phyloP scores from a whole-genome alignment of 2,329 filamentous ascomycete species.

The Fusarium drepaniforme region DNA sequence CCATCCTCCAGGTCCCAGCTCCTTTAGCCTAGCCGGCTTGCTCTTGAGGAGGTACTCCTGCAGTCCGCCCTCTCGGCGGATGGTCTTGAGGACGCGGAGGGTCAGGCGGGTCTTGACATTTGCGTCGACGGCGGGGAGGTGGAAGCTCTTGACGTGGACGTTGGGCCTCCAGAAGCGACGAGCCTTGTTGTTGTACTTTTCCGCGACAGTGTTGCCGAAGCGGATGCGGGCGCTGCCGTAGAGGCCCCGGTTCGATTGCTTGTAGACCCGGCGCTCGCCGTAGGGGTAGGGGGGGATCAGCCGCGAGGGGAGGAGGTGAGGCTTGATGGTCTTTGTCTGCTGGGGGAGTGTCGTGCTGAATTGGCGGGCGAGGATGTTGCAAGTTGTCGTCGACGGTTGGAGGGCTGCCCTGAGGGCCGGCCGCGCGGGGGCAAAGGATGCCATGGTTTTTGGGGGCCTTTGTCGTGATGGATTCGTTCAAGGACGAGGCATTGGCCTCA shows the following conservation, averaged over 20 bases:
- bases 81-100: slow-evolving; percentile 76
- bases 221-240: slow-evolving; percentile 79
- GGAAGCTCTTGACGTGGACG: slow-evolving; percentile 76
- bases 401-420: slow-evolving; percentile 31
- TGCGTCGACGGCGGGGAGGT: slow-evolving; percentile 70
- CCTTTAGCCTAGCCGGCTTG: slow-evolving; percentile 82
- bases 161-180: slow-evolving; percentile 83
- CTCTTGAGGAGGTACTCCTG: slow-evolving; percentile 91
- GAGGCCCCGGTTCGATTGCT: slow-evolving; percentile 82
- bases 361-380: slow-evolving; percentile 27
- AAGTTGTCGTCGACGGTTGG: slow-evolving; percentile 10
- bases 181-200: slow-evolving; percentile 76
- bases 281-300: slow-evolving; percentile 79
- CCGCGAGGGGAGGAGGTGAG: slow-evolving; percentile 59
- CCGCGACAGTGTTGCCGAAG: slow-evolving; percentile 84
- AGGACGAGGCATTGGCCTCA: slow-evolving; percentile 40
- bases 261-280: slow-evolving; percentile 77
- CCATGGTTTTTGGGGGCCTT: slow-evolving; percentile 27
- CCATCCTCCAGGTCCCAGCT: slow-evolving; percentile 93
- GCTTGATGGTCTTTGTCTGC: slow-evolving; percentile 56
- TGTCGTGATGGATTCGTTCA: slow-evolving; percentile 1
- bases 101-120: slow-evolving; percentile 77
- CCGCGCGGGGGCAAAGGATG: slow-evolving; percentile 38
- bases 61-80: slow-evolving; percentile 88
- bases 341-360: slow-evolving; percentile 54